Conservation (phyloP, 257 asterid species). For the Buddleja alternifolia region DNA sequence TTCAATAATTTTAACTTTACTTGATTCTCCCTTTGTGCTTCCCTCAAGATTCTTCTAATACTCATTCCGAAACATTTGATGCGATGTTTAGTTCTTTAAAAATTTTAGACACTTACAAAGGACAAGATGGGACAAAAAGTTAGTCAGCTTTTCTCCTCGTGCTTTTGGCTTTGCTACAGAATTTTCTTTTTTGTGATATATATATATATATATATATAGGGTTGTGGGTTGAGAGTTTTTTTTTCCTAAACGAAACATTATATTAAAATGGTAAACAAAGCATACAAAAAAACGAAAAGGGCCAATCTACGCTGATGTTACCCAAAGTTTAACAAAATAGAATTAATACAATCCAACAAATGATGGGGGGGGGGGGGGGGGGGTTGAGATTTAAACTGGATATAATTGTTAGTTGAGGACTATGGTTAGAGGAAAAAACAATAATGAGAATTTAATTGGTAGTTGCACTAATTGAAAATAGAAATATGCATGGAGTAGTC, state of each 20-base stretch:
- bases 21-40: constrained; percentile 49
- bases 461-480: constrained; percentile 8
- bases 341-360: too few relatives aligned
- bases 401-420: neutral
- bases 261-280: too few relatives aligned
- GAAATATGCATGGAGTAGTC: constrained; percentile 31
- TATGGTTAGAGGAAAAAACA: neutral
- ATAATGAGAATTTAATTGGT: constrained; percentile 8
- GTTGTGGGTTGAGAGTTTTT: too few relatives aligned
- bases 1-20: constrained; percentile 40
- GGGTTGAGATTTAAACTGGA: neutral
- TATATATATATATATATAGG: too few relatives aligned
- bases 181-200: neutral
- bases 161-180: constrained; percentile 27
- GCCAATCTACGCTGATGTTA: too few relatives aligned
- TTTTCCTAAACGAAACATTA: too few relatives aligned
- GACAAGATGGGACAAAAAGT: constrained; percentile 57
- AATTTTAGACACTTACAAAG: constrained; percentile 39
- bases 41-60: constrained; percentile 57
- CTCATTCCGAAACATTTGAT: constrained; percentile 38
- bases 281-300: too few relatives aligned
- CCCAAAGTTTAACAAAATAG: too few relatives aligned
- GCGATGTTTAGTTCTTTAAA: constrained; percentile 22
- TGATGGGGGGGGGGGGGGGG: neutral
- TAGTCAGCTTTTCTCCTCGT: constrained; percentile 45